Evolutionary conservation across 345 rosid genomes (phyloP).

Genomic region (Citrus mangshanensis): DNA sequence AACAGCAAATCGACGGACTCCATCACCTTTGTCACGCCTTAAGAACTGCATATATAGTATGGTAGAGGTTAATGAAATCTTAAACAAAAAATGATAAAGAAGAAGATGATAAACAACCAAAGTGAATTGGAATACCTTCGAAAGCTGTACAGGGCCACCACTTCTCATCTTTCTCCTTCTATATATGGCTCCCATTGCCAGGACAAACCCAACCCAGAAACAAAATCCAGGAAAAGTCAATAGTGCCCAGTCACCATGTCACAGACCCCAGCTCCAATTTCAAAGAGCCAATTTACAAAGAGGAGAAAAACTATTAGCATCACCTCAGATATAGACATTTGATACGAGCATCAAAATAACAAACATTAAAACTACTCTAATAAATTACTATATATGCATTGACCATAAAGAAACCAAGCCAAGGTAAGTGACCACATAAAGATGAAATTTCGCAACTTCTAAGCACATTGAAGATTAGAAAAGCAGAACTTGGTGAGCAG

Average conservation of each 20-base stretch:
- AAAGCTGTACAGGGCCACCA: slow-evolving; percentile 87
- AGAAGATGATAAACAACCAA: background rate
- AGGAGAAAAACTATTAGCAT: slow-evolving; percentile 69
- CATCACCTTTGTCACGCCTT: slow-evolving; percentile 74
- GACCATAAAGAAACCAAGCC: background rate
- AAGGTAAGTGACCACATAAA: background rate
- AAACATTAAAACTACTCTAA: slow-evolving; percentile 1
- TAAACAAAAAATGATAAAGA: background rate
- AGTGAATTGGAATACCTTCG: slow-evolving; percentile 54
- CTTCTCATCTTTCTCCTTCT: slow-evolving; percentile 76
- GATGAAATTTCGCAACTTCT: background rate
- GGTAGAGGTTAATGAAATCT: background rate
- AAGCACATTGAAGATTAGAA: background rate
- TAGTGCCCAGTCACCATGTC: slow-evolving; percentile 65
- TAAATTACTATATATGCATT: background rate
- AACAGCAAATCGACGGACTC: slow-evolving; percentile 89
- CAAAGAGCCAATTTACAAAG: slow-evolving; percentile 73
- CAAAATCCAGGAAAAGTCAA: slow-evolving; percentile 57
- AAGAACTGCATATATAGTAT: slow-evolving; percentile 49
- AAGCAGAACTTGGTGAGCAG: background rate
- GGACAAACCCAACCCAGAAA: slow-evolving; percentile 45
- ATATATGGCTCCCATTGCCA: slow-evolving; percentile 78
- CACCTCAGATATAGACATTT: slow-evolving; percentile 34
- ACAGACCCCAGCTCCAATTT: slow-evolving; percentile 95
- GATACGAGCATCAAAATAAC: background rate